Evolutionary conservation across 768 basidiomycete genomes (phyloP), one percentile per base, ranked within the genome.

Genomic region (Suillus tomentosus): DNA sequence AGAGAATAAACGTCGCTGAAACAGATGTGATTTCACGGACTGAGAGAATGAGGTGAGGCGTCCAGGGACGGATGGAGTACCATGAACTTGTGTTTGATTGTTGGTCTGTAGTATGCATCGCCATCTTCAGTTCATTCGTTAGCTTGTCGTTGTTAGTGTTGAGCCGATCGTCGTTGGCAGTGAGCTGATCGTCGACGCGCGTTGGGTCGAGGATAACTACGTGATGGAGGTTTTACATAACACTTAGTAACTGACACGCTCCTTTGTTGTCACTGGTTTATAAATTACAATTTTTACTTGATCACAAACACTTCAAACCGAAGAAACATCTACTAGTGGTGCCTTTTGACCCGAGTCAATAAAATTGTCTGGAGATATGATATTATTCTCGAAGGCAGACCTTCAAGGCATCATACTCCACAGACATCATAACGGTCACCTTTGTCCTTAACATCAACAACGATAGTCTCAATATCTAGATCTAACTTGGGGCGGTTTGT

Each of bases 1-100:
- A 86, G 27, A 94, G 82, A 65, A 89, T 82, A 71, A 94, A 93
- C 0, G 91, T 93, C 10, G 85, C 91, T 11, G 75, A 75, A 40
- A 94, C 92, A 0, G 92, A 94, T 27, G 93, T 92, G 59, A 94
- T 87, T 79, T 94, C 92, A 50, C 86, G 83, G 48, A 93, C 89
- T 14, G 83, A 77, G 15, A 94, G 84, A 1, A 85, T 82, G n/a
- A 94, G 79, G 39, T 85, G 86, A 43, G 88, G 87, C 5, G 83
- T 80, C 88, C 90, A 93, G 8, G 91, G 92, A 15, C 91, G 84
- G 67, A 94, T 87, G 13, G 88, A 79, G 64, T 86, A 87, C 92
- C 92, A 94, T 58, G 79, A 76, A 0, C 72, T 67, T 14, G 69
- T 58, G 51, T 50, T 64, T 27, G 75, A 66, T 54, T 67, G 58